Conservation (phyloP, 208 protist genomes). For the Trypanosoma avium region DNA sequence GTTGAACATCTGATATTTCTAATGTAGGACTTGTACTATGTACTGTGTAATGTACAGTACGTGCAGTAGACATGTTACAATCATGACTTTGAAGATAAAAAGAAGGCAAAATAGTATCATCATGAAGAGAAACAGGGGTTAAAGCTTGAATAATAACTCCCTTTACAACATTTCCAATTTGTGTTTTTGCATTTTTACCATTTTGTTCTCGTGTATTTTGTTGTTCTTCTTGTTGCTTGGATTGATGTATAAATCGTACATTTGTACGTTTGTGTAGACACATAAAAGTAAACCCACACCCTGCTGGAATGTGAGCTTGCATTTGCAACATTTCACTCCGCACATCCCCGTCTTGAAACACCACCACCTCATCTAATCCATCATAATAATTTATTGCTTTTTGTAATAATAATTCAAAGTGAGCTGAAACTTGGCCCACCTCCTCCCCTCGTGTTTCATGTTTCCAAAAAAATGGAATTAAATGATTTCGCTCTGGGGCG, state of each 20-base stretch:
- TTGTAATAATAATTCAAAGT: constrained; percentile 52
- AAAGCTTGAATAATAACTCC: constrained; percentile 69
- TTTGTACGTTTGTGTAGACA: constrained; percentile 91
- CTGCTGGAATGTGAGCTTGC: constrained; percentile 47
- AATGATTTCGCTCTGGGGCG: constrained; percentile 49
- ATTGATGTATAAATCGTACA: constrained; percentile 75
- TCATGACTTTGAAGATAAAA: constrained; percentile 91
- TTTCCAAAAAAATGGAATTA: constrained; percentile 78
- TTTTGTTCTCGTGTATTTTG: too few relatives aligned
- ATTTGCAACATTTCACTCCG: constrained; percentile 70
- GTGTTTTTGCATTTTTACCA: not conserved
- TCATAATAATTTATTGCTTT: constrained; percentile 42
- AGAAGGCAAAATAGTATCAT: constrained; percentile 41
- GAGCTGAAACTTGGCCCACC: constrained; percentile 44
- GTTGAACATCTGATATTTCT: constrained; percentile 75
- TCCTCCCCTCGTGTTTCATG: constrained; percentile 74
- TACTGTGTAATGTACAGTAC: constrained; percentile 82
- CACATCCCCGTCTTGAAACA: constrained; percentile 89
- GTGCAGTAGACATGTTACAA: constrained; percentile 82
- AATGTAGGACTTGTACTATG: constrained; percentile 72
- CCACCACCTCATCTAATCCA: constrained; percentile 82
- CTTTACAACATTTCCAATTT: constrained; percentile 68
- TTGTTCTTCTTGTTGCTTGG: not conserved
- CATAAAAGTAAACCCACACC: constrained; percentile 86
- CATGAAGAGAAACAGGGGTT: constrained; percentile 47